Evolutionary conservation across 352 stramenopile species (phyloP), one percentile per base, ranked within the genome.

Genomic region (Pythium brassicae): DNA sequence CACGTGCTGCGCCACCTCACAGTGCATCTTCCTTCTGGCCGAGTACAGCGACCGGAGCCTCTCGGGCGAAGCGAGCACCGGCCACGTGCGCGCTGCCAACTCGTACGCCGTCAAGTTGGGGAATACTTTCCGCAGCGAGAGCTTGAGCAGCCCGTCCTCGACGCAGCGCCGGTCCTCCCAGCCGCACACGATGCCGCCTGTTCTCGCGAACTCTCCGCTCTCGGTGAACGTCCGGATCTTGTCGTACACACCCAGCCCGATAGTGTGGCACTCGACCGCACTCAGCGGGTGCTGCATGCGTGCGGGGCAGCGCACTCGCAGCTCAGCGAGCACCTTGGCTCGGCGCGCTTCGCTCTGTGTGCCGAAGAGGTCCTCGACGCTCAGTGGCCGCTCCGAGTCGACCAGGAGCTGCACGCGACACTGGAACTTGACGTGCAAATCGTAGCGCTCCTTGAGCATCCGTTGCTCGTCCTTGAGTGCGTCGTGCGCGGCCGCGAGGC

Each of bases 131-230:
- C 46, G 27, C 8, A 77, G 47, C 37, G 66, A 58, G 27, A 77
- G 67, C 45, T 72, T 74, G 53, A 77, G 46, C 52, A 72, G 25
- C 3, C 53, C 63, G 52, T 70, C 66, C n/a, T 77, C 62, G 34
- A 65, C 35, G 17, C 63, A 53, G 14, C 69, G 69, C 29, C 55
- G 63, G 55, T 72, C 66, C 1, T 37, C 50, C 69, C 69, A 77
- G 44, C 69, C 69, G 44, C 59, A 74, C 35, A 74, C 53, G 0
- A 56, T 39, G 0, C 57, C 57, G 10, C 62, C 65, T 15, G 69
- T 72, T 34, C 52, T 68, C 32, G 50, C 59, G 46, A 57, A 64
- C 34, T 60, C 55, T 12, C 65, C 53, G 2, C 37, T 62, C 40
- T 65, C 61, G 6, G 52, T 45, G 52, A 68, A 68, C 27, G 50